Conservation (phyloP, 805 yeast species). For the Schizosaccharomyces cryophilus region DNA sequence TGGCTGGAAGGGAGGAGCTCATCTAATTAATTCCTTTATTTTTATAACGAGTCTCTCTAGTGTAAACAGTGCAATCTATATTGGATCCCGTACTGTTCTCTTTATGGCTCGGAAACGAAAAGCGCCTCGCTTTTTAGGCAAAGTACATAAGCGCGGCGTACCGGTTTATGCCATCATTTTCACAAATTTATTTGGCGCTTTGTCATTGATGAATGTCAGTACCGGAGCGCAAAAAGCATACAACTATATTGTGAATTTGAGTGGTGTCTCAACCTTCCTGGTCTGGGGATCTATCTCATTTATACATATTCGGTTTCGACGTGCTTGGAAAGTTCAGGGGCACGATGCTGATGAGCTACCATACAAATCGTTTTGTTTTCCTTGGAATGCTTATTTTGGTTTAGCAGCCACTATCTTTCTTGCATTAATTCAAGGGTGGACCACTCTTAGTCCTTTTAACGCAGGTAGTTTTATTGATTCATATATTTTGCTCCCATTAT, state of each 20-base stretch:
- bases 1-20: conserved; percentile 39
- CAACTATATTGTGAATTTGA: conserved; percentile 31
- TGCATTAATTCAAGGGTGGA: conserved; percentile 43
- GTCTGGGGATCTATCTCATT: conserved; percentile 41
- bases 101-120: conserved; percentile 40
- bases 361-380: conserved; percentile 27
- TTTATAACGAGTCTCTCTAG: conserved; percentile 44
- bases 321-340: conserved; percentile 22
- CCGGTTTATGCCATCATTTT: conserved; percentile 38
- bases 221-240: conserved; percentile 27
- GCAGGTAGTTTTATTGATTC: conserved; percentile 34
- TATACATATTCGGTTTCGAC: conserved; percentile 33
- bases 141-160: conserved; percentile 51
- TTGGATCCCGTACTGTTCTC: conserved; percentile 41
- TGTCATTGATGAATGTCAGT: conserved; percentile 36
- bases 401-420: conserved; percentile 26
- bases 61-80: conserved; percentile 49
- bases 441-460: conserved; percentile 32
- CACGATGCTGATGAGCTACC: conserved; percentile 26
- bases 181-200: conserved; percentile 26
- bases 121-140: conserved; percentile 34
- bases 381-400: conserved; percentile 26
- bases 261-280: conserved; percentile 43
- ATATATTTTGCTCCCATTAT: conserved; percentile 37
- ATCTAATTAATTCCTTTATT: conserved; percentile 44